Evolutionary conservation across 1,284 basidiomycete genomes (phyloP).

Genomic region (Golubevia sp.): DNA sequence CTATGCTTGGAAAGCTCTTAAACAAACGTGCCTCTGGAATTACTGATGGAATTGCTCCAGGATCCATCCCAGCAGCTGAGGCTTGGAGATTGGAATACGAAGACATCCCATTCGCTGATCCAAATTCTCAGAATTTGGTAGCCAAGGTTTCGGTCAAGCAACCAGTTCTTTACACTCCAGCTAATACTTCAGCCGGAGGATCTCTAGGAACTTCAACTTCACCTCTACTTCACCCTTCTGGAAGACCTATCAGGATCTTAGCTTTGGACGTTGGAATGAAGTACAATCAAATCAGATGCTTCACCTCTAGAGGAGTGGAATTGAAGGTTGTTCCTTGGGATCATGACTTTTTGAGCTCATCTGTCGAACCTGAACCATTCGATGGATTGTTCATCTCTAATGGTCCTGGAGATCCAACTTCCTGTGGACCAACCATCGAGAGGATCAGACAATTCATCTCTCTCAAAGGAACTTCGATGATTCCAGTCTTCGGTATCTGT

Average conservation of each 20-base stretch:
- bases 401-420: slow-evolving; percentile 95
- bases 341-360: slow-evolving; percentile 80
- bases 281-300: slow-evolving; percentile 98
- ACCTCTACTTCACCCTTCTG: slow-evolving; percentile 75
- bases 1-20: slow-evolving; percentile 69
- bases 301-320: slow-evolving; percentile 88
- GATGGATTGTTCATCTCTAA: slow-evolving; percentile 98
- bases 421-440: slow-evolving; percentile 70
- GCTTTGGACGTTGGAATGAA: slow-evolving; percentile 99
- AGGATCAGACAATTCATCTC: slow-evolving; percentile 74
- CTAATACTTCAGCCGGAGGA: slow-evolving; percentile 59
- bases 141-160: slow-evolving; percentile 78
- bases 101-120: slow-evolving; percentile 82
- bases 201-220: slow-evolving; percentile 62
- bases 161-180: slow-evolving; percentile 71
- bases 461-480: slow-evolving; percentile 68
- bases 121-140: slow-evolving; percentile 88
- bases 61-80: slow-evolving; percentile 27
- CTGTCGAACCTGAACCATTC: slow-evolving; percentile 71
- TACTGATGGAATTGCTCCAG: slow-evolving; percentile 17
- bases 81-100: slow-evolving; percentile 82
- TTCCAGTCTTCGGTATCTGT: slow-evolving; percentile 98
- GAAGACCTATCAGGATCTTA: slow-evolving; percentile 79
- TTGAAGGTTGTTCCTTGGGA: slow-evolving; percentile 98
- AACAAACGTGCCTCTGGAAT: slow-evolving; percentile 6